Conservation (phyloP, 2,329 filamentous ascomycete genomes). For the Pseudocercospora ulei region DNA sequence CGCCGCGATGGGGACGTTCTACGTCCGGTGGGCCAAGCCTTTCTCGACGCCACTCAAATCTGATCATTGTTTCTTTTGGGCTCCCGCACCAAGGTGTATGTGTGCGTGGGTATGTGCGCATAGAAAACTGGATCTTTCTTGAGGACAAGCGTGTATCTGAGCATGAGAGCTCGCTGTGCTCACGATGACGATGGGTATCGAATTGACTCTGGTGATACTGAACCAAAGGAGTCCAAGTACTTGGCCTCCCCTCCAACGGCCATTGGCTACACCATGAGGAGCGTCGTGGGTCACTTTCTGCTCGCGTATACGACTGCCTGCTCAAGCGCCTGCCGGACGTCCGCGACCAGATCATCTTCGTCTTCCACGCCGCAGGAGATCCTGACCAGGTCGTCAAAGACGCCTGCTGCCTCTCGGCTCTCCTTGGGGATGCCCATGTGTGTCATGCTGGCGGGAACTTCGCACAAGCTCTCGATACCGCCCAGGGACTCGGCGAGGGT, state of each 20-base stretch:
- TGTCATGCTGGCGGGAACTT: conserved; percentile 92
- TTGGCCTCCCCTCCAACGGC: conserved; percentile 12
- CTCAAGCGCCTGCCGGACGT: conserved; percentile 75
- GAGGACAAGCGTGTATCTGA: neutral
- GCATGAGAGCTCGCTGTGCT: neutral
- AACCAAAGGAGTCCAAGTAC: neutral
- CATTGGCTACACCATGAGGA: conserved; percentile 33
- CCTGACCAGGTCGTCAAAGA: conserved; percentile 88
- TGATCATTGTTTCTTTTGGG: too few species aligned
- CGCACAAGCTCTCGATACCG: conserved; percentile 82
- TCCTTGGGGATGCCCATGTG: conserved; percentile 89
- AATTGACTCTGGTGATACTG: neutral
- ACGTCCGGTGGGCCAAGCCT: too few species aligned
- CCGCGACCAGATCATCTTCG: conserved; percentile 66
- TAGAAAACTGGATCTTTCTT: too few species aligned
- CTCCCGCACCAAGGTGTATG: too few species aligned
- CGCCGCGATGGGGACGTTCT: too few species aligned
- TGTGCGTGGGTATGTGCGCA: too few species aligned
- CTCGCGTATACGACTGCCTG: conserved; percentile 52
- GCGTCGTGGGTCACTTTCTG: conserved; percentile 42
- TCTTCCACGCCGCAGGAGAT: conserved; percentile 94
- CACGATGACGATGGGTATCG: conserved; percentile 1
- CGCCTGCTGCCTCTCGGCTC: conserved; percentile 81
- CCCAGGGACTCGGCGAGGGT: conserved; percentile 87
- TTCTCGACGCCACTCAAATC: too few species aligned